Evolutionary conservation across 2,329 filamentous ascomycete species (phyloP), one percentile per base, ranked within the genome.

Genomic region (Geoglossum cookeanum): DNA sequence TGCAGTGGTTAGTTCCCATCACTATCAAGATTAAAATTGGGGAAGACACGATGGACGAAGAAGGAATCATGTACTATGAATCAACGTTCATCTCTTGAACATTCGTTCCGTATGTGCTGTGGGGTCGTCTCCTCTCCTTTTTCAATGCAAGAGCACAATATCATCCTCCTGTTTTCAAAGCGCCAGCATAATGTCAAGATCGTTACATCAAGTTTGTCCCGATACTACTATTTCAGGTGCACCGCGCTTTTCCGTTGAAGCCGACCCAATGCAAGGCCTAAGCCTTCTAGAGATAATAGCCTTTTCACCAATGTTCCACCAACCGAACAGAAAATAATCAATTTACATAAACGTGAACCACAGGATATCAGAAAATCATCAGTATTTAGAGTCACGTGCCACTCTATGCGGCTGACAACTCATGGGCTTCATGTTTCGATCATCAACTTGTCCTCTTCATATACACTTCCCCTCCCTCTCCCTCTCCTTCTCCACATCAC

Each of bases 61-160:
- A 89, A 66, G 92, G 92, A 53, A 74, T 72, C 52, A 72, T 94
- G 57, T 94, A 94, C 71, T 81, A 79, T 58, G 92, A 98, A 73
- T 89, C 92, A 2, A 96, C 90, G n/a, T 98, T 97, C 74, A 94
- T 98, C 71, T 89, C 85, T 56, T 84, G 67, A 69, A 8, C 30
- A 17, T 32, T 22, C 11, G 49, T 9, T 11, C 29, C 22, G 42
- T 29, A 11, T 9, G 13, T 22, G 13, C 37, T 53, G 47, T 35
- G 15, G 17, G 22, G 58, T 57, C 62, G 4, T 27, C 22, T 4
- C 37, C 4, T 9, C 35, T 3, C n/a, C 37, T 45, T 15, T 17
- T 32, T 30, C 17, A 15, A 35, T 6, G 8, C 15, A n/a, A n/a
- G n/a, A 39, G 39, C 13, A 22, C 9, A 27, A 45, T 17, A 3